phyloP scores from a whole-genome alignment of 352 stramenopile species.

The Peronospora destructor region DNA sequence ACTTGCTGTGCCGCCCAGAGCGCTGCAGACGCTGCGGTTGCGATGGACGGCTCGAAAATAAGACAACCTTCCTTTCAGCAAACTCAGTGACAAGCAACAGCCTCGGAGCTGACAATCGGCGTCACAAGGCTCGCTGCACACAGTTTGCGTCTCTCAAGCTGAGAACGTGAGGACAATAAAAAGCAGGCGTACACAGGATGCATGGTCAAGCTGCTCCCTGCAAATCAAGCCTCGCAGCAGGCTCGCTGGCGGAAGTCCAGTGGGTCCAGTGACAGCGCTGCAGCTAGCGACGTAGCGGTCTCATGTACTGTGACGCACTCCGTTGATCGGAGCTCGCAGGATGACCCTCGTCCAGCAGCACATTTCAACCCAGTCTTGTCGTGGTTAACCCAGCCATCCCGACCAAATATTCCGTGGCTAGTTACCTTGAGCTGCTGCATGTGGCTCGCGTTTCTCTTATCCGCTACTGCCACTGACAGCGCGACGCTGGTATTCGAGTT shows the following conservation, averaged over 20 bases:
- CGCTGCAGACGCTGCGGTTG: not conserved
- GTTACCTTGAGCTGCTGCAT: conserved; percentile 3
- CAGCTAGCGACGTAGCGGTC: not conserved
- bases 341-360: conserved; percentile 3
- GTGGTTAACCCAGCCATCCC: conserved; percentile 12
- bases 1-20: conserved; percentile 6
- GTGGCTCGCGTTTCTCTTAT: not conserved
- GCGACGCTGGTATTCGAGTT: conserved; percentile 19
- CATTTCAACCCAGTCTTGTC: conserved; percentile 17
- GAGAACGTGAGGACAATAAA: not conserved
- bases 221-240: not conserved
- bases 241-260: not conserved
- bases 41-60: conserved; percentile 11
- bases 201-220: not conserved
- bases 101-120: not conserved
- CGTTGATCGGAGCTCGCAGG: not conserved
- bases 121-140: not conserved
- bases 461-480: conserved; percentile 10
- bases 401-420: conserved; percentile 11
- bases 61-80: not conserved
- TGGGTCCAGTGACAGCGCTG: not conserved
- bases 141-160: not conserved
- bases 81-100: not conserved
- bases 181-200: not conserved
- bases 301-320: not conserved